Evolutionary conservation across 2,329 filamentous ascomycete species (phyloP).

Genomic region (Phialemoniopsis sp.): DNA sequence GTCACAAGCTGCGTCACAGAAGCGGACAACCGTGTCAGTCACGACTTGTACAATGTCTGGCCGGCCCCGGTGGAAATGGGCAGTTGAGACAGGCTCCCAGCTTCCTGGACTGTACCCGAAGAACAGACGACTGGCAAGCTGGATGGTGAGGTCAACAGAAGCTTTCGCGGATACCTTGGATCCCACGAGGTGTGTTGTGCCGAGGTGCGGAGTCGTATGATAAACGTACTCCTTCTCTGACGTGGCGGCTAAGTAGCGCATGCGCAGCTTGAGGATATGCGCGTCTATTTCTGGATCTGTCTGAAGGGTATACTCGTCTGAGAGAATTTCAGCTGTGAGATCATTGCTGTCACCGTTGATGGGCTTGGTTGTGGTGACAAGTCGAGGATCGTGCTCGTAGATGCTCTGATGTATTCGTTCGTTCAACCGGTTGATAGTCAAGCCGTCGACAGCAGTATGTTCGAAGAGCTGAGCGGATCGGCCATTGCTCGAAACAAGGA

Average conservation of each 20-base stretch:
- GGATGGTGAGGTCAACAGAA: constrained; percentile 10
- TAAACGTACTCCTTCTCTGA: constrained; percentile 5
- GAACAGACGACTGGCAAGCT: constrained; percentile 13
- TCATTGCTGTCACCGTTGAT: background rate
- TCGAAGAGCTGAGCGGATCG: constrained; percentile 13
- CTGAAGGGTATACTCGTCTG: constrained; percentile 1
- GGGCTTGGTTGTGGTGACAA: background rate
- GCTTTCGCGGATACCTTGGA: constrained; percentile 9
- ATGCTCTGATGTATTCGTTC: constrained; percentile 9
- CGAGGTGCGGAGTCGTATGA: constrained; percentile 6
- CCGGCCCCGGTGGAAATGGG: constrained; percentile 14
- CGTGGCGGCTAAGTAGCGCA: constrained; percentile 3
- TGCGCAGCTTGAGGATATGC: constrained; percentile 8
- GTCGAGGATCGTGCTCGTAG: no score
- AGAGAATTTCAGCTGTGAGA: background rate
- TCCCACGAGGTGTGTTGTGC: constrained; percentile 4
- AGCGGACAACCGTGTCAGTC: constrained; percentile 7
- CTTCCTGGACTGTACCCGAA: constrained; percentile 13
- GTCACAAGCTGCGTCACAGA: constrained; percentile 9
- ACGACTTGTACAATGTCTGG: constrained; percentile 14
- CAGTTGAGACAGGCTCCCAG: constrained; percentile 14
- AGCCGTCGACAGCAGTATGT: constrained; percentile 16
- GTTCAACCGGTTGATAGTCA: constrained; percentile 6
- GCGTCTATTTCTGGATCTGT: constrained; percentile 8
- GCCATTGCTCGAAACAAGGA: constrained; percentile 16